phyloP scores from a whole-genome alignment of 345 rosid genomes.

The Gossypium thurberi region DNA sequence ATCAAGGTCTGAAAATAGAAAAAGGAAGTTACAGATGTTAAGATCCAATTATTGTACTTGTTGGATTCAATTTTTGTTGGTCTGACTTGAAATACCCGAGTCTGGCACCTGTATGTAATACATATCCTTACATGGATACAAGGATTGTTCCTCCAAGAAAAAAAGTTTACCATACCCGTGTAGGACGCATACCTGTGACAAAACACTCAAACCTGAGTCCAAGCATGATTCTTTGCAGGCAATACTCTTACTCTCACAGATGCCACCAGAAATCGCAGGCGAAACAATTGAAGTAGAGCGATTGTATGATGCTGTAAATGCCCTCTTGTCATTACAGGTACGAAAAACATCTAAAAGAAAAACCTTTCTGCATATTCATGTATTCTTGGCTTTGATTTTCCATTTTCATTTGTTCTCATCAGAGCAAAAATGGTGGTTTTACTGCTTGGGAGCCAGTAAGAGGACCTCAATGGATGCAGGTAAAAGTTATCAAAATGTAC shows the following conservation, averaged over 20 bases:
- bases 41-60: background rate
- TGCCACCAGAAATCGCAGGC: conserved; percentile 6
- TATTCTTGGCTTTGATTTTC: background rate
- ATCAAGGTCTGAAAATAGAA: background rate
- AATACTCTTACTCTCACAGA: background rate
- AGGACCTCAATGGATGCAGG: conserved; percentile 5
- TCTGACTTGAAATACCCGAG: background rate
- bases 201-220: background rate
- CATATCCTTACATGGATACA: background rate
- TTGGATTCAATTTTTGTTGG: background rate
- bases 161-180: background rate
- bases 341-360: background rate
- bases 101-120: background rate
- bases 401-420: background rate
- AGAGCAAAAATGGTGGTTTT: conserved; percentile 12
- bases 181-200: background rate
- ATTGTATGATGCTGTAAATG: conserved; percentile 4
- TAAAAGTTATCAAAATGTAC: background rate
- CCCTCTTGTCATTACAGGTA: conserved; percentile 8
- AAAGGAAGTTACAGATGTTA: background rate
- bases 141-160: background rate
- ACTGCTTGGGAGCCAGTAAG: conserved; percentile 14
- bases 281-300: conserved; percentile 2
- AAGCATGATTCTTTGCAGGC: background rate
- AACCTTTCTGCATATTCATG: background rate